Base-by-base conservation (phyloP, 768 basidiomycete species). In the Trametes villosa region DNA sequence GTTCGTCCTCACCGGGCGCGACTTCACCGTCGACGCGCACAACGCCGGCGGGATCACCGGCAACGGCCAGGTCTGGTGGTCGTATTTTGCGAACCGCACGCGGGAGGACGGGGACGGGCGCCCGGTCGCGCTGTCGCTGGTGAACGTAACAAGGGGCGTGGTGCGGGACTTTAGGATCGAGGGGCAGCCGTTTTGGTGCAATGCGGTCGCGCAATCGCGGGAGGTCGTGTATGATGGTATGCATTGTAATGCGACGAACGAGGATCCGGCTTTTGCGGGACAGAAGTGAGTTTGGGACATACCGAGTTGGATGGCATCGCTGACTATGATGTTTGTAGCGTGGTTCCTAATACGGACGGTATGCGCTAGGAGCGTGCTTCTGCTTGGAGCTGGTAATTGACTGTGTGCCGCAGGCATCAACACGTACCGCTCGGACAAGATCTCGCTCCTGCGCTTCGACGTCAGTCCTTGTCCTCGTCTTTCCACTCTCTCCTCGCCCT, bases 341-440 rank as follows among this genome's bases (percentile, higher is more conserved):
- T 83, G 47, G 84, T 86, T 0, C 83, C 82, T 22, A 86, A 86
- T 65, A 86, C 84, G 2, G 85, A 86, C 71, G 84, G 84, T 81
- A 34, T 17, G 54, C 24, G n/a, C 2, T n/a, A n/a, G 13, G 17
- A 18, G 12, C 27, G 0, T n/a, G n/a, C 30, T 52, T n/a, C n/a
- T 67, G 33, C 46, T 24, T 17, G 59, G 11, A 8, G 22, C 12
- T 5, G 1, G 17, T 18, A 27, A 26, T 38, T 9, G n/a, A 36
- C 27, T n/a, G n/a, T n/a, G n/a, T 1, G n/a, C 30, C 7, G 4
- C 51, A 83, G 83, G 83, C 1, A 84, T 84, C 49, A 75, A 85
- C 67, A 86, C 82, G 0, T 86, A 82, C 60, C 75, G 83, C 22
- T 83, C 82, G 56, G 76, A 82, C 62, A 65, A 70, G 2, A 69